Percentiles rank a stretch among this genome's conserved stretches.
phyloP scores from a whole-genome alignment of 306 rosid species.

The Lathyrus tuberosus region DNA sequence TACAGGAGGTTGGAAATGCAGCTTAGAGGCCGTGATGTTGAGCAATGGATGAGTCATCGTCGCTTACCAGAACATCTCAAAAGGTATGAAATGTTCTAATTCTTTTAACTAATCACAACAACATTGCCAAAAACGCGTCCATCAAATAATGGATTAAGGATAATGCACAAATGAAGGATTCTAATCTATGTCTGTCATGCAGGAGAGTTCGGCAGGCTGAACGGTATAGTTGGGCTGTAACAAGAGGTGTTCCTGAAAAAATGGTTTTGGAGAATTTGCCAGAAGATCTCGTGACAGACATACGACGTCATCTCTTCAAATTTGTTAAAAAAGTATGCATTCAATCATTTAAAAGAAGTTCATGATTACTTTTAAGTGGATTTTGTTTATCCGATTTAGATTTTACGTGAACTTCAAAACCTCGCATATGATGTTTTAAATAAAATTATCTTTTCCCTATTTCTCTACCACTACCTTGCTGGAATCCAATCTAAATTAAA shows the following conservation, averaged over 20 bases:
- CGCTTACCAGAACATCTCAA: conserved; percentile 70
- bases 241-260: conserved; percentile 90
- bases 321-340: conserved; percentile 35
- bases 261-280: conserved; percentile 73
- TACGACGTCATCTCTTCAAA: conserved; percentile 79
- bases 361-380: not conserved
- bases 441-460: conserved; percentile 1
- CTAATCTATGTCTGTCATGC: conserved; percentile 27
- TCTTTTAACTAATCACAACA: conserved; percentile 1
- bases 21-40: conserved; percentile 81
- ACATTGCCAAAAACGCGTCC: not conserved
- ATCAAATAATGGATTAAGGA: not conserved
- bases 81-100: conserved; percentile 40
- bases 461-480: not conserved
- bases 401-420: conserved; percentile 10
- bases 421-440: not conserved
- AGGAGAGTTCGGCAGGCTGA: conserved; percentile 84
- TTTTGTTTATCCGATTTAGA: conserved; percentile 8
- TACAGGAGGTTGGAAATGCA: conserved; percentile 81
- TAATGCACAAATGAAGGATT: conserved; percentile 23
- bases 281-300: conserved; percentile 84
- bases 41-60: conserved; percentile 95
- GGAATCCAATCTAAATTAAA: not conserved
- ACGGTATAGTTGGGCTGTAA: conserved; percentile 84
- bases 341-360: conserved; percentile 6